Conservation (phyloP, 2,329 filamentous ascomycete species). For the Sporothrix dimorphospora region DNA sequence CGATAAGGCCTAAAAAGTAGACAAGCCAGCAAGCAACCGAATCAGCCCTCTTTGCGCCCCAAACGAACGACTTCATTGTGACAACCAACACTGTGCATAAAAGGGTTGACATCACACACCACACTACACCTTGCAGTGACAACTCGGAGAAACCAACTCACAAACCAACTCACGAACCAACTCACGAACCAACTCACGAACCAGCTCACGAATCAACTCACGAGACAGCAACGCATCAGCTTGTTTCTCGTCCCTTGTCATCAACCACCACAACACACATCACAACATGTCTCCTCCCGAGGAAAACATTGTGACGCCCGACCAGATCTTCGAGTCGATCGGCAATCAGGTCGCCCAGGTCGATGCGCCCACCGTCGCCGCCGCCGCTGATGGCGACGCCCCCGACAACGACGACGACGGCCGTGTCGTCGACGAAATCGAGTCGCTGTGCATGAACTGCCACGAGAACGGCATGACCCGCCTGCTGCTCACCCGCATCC, state of each 20-base stretch:
- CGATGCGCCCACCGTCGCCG: slow-evolving; percentile 39
- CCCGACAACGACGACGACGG: slow-evolving; percentile 55
- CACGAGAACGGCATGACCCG: slow-evolving; percentile 80
- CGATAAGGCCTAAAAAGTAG: slow-evolving; percentile 25
- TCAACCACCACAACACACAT: neutral
- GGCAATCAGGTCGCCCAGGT: slow-evolving; percentile 63
- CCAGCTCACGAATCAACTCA: neutral
- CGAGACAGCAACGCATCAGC: neutral
- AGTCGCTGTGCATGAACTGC: slow-evolving; percentile 87
- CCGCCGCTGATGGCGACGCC: slow-evolving; percentile 37
- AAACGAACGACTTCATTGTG: neutral
- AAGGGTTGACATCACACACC: neutral
- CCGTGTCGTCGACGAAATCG: slow-evolving; percentile 67
- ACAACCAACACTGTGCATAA: neutral
- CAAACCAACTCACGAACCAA: neutral
- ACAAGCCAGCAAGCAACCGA: slow-evolving; percentile 16
- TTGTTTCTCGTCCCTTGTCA: neutral
- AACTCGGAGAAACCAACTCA: neutral
- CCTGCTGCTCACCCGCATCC: slow-evolving; percentile 87
- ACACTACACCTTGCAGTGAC: neutral
- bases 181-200: neutral
- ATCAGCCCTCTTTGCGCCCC: neutral
- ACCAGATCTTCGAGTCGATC: slow-evolving; percentile 65
- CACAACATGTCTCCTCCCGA: slow-evolving; percentile 42
- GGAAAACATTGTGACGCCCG: slow-evolving; percentile 43